These are phyloP conservation scores for Aurifilum marmelostoma DNA, from an alignment of 2,329 filamentous ascomycete genomes.

Conservation along the genomic window DNA sequence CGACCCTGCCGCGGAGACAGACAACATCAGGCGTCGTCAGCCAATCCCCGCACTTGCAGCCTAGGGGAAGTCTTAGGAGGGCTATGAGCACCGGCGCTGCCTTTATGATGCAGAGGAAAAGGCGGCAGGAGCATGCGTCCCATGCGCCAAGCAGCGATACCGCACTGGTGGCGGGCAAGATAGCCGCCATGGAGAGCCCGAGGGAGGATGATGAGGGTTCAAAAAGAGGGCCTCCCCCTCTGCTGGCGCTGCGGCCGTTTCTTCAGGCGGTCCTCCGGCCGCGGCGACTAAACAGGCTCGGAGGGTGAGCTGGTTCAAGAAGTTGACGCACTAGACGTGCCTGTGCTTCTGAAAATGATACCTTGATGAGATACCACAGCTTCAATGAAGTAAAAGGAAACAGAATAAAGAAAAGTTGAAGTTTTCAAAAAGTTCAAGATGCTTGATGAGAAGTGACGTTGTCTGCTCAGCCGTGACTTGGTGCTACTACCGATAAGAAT, in stretches of 20 bases:
- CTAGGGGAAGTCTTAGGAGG: constrained; percentile 36
- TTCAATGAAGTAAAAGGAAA: background rate
- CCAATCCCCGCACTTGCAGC: constrained; percentile 9
- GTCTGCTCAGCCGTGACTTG: no score
- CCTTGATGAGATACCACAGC: background rate
- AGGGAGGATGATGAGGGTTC: background rate
- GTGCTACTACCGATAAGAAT: no score
- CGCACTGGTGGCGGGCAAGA: background rate
- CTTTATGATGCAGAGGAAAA: constrained; percentile 50
- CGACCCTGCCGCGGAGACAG: constrained; percentile 30
- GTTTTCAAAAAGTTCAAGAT: background rate
- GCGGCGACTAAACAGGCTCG: constrained; percentile 21
- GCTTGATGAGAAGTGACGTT: no score
- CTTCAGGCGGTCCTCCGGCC: background rate
- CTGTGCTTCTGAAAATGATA: background rate
- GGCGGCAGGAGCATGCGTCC: constrained; percentile 31
- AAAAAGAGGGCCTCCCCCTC: background rate
- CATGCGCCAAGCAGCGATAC: background rate
- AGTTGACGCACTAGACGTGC: constrained; percentile 28
- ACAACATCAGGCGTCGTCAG: constrained; percentile 21
- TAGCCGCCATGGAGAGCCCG: background rate
- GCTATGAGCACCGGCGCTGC: constrained; percentile 52
- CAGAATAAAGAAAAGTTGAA: background rate
- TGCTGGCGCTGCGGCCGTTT: background rate
- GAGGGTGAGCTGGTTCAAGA: constrained; percentile 30